Evolutionary conservation across 2,329 filamentous ascomycete species (phyloP).

Genomic region (Aspergillus piperis): DNA sequence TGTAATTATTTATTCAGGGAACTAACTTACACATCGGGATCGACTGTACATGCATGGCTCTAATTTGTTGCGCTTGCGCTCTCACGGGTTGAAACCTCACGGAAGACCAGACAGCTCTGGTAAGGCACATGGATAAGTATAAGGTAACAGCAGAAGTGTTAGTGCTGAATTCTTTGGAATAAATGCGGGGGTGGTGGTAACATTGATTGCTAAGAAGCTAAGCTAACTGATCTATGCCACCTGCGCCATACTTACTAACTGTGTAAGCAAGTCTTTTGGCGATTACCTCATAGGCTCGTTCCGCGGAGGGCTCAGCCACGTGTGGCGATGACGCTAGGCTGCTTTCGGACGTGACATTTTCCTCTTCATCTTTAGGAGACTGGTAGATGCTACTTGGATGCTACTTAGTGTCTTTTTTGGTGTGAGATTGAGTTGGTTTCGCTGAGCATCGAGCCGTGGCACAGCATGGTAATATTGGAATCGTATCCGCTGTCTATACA

Average conservation of each 20-base stretch:
- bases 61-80: slow-evolving; percentile 16
- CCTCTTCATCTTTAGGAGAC: not conserved
- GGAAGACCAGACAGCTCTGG: slow-evolving; percentile 25
- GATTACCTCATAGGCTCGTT: slow-evolving; percentile 18
- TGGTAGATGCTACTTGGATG: too few species aligned
- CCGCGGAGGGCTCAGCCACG: slow-evolving; percentile 6
- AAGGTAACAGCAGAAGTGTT: not conserved
- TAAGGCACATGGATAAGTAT: slow-evolving; percentile 32
- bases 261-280: slow-evolving; percentile 7
- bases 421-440: too few species aligned
- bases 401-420: too few species aligned
- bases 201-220: not conserved
- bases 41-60: slow-evolving; percentile 54
- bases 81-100: slow-evolving; percentile 12
- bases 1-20: not conserved
- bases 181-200: slow-evolving; percentile 14
- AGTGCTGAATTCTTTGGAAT: not conserved
- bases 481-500: slow-evolving; percentile 19
- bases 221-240: not conserved
- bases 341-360: not conserved
- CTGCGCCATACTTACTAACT: too few species aligned
- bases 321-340: slow-evolving; percentile 3
- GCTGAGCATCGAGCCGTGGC: not conserved
- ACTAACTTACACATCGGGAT: slow-evolving; percentile 55
- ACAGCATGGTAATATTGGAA: not conserved